Base-by-base conservation (phyloP, 208 protist genomes). In the Leishmania guyanensis region DNA sequence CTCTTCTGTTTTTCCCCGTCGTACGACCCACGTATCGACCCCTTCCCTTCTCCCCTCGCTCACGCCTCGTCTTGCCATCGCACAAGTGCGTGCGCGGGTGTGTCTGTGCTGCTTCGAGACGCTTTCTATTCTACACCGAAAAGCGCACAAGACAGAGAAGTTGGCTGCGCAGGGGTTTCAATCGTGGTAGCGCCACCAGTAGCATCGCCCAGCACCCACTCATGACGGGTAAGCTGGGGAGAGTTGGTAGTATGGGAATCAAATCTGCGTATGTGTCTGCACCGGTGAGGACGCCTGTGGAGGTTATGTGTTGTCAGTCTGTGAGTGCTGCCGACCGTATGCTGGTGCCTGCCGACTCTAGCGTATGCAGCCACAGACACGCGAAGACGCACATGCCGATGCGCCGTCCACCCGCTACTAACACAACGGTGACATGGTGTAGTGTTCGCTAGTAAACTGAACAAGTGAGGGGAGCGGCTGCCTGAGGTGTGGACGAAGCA, bases 211-310 rank as follows among this genome's bases (percentile, higher is more conserved):
- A 51, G 39, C 69, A 29, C 10, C n/a, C 69, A 16, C 69, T n/a
- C 26, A 36, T 29, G 22, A 53, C 2, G 46, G 20, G 53, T 60
- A 65, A 20, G 46, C 20, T 65, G 73, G 46, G 72, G 33, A 29
- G n/a, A n/a, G 26, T 29, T 60, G 6, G 72, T 76, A 76, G 72
- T 76, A 17, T 76, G 43, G 72, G 72, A 64, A 76, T 76, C 29
- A 20, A 43, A 76, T 76, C 51, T 26, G 72, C 51, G 51, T 29
- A 62, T 26, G 53, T 60, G 29, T 29, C 46, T 56, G 48, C 14
- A 17, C 10, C 20, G 50, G n/a, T 64, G 72, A 36, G 22, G 46
- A 46, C n/a, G 46, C 5, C 69, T 73, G 69, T 29, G 48, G 43
- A n/a, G 9, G 46, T 20, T 33, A 0, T 73, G 16, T 54, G 16